Evolutionary conservation across 2,329 filamentous ascomycete genomes (phyloP).

Genomic region (Lachnellula occidentalis): DNA sequence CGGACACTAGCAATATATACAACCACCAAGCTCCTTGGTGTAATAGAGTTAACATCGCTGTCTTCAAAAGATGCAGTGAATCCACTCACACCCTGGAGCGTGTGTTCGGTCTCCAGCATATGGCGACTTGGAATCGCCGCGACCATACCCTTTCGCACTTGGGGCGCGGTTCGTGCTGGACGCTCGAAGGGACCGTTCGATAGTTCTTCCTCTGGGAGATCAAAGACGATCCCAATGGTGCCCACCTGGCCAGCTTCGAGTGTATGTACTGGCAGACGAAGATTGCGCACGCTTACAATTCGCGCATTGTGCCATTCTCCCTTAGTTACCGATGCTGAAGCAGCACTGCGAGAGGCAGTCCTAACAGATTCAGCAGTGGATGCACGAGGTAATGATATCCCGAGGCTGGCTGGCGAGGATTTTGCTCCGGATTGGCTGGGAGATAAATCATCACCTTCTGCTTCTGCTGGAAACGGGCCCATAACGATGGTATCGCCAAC

Average conservation of each 20-base stretch:
- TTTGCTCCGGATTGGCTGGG: constrained; percentile 40
- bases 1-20: constrained; percentile 85
- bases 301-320: constrained; percentile 75
- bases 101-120: constrained; percentile 50
- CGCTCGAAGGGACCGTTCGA: constrained; percentile 30
- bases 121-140: constrained; percentile 58
- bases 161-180: constrained; percentile 32
- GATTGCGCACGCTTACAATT: constrained; percentile 80
- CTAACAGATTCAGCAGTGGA: constrained; percentile 48
- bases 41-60: constrained; percentile 55
- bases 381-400: constrained; percentile 47
- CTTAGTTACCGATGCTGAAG: constrained; percentile 47
- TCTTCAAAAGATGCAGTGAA: constrained; percentile 68
- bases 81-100: constrained; percentile 60
- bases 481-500: constrained; percentile 74
- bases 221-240: constrained; percentile 74
- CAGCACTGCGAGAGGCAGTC: constrained; percentile 46
- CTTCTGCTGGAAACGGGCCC: constrained; percentile 67
- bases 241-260: constrained; percentile 80
- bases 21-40: constrained; percentile 65
- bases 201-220: constrained; percentile 34
- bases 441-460: constrained; percentile 35
- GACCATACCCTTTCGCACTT: constrained; percentile 77
- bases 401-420: constrained; percentile 34
- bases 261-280: constrained; percentile 74